Percentiles rank a stretch among this genome's conserved stretches.
phyloP scores from a whole-genome alignment of 257 asterid species.

The Penstemon davidsonii region DNA sequence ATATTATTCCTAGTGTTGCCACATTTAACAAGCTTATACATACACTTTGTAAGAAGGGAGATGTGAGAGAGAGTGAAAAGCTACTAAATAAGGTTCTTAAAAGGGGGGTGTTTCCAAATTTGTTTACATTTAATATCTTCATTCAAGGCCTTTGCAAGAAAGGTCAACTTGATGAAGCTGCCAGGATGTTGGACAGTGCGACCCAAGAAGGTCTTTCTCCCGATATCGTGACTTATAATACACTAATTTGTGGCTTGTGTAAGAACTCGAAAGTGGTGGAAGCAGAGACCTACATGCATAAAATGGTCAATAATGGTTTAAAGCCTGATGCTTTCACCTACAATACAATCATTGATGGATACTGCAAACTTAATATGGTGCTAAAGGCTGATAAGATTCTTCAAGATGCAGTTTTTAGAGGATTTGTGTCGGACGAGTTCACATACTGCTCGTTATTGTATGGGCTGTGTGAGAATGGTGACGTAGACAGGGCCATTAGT shows the following conservation, averaged over 20 bases:
- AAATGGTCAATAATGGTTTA: constrained; percentile 75
- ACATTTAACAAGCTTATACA: constrained; percentile 78
- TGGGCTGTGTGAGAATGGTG: constrained; percentile 77
- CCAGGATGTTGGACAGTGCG: constrained; percentile 54
- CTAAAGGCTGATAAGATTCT: constrained; percentile 64
- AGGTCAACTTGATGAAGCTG: constrained; percentile 62
- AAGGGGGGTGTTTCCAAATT: constrained; percentile 73
- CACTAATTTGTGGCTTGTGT: constrained; percentile 79
- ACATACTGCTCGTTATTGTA: constrained; percentile 72
- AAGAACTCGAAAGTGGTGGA: constrained; percentile 71
- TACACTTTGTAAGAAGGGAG: constrained; percentile 77
- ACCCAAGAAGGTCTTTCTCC: constrained; percentile 54
- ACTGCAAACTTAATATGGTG: constrained; percentile 69
- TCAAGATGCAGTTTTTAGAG: constrained; percentile 64
- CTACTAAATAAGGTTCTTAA: constrained; percentile 74
- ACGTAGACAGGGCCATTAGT: constrained; percentile 59
- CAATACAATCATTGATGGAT: constrained; percentile 77
- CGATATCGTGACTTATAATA: constrained; percentile 82
- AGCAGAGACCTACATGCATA: constrained; percentile 71
- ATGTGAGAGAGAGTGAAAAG: constrained; percentile 62
- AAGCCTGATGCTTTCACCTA: constrained; percentile 79
- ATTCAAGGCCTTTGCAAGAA: constrained; percentile 80
- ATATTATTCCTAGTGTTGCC: constrained; percentile 59
- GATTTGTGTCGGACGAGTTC: constrained; percentile 78
- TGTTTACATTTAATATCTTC: constrained; percentile 75